Evolutionary conservation across 116 monocot species (phyloP).

Genomic region (Papilionanthe hybrid): DNA sequence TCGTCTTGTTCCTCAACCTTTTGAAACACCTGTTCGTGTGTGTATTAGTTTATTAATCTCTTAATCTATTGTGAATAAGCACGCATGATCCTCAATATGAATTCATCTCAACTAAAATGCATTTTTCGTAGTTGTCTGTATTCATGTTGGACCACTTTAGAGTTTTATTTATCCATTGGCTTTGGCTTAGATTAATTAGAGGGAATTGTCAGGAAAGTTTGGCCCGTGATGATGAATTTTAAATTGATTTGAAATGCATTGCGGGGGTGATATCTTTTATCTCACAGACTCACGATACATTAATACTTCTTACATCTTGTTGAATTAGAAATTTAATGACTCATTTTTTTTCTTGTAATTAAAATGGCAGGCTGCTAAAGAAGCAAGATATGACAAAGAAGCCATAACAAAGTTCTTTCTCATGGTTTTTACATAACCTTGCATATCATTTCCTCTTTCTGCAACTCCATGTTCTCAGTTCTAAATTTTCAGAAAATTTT

Average conservation of each 20-base stretch:
- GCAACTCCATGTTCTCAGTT: background rate
- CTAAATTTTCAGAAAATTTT: background rate
- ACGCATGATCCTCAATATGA: no score
- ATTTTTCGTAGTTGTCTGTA: no score
- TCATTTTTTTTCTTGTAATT: slow-evolving; percentile 4
- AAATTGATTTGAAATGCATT: background rate
- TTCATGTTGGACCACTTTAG: no score
- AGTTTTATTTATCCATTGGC: no score
- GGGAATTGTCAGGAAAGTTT: no score
- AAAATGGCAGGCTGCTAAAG: slow-evolving; percentile 77
- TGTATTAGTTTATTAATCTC: no score
- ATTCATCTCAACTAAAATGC: no score
- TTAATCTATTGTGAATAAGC: no score
- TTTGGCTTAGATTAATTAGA: no score
- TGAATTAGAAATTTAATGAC: background rate
- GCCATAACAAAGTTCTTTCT: slow-evolving; percentile 81
- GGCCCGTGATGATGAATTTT: no score
- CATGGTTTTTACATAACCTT: slow-evolving; percentile 34
- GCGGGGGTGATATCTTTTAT: background rate
- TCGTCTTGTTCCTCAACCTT: no score
- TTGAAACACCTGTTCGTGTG: no score
- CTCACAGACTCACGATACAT: background rate
- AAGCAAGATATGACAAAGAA: slow-evolving; percentile 89
- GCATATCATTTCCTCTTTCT: background rate
- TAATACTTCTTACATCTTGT: background rate